These are phyloP conservation scores for Durio zibethinus DNA, from an alignment of 345 rosid genomes.

Conservation along the genomic window DNA sequence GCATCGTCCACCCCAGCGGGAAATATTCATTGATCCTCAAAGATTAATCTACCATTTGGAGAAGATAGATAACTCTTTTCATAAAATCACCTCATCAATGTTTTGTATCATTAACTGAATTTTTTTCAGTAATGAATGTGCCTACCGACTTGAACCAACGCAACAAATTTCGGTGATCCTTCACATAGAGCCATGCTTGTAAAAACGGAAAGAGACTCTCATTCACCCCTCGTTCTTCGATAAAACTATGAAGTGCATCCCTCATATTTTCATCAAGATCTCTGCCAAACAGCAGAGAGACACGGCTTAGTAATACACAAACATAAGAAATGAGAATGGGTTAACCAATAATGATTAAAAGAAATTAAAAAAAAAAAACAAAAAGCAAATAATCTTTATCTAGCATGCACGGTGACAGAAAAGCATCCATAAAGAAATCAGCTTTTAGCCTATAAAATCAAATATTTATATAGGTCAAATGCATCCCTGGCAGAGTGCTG, in stretches of 20 bases:
- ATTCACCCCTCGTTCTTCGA: conserved; percentile 80
- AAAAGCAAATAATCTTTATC: neutral
- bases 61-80: neutral
- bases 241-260: conserved; percentile 66
- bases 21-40: neutral
- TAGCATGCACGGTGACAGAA: neutral
- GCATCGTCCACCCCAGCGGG: neutral
- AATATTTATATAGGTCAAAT: neutral
- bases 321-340: neutral
- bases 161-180: conserved; percentile 69
- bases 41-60: neutral
- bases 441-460: neutral
- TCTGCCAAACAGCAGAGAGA: conserved; percentile 35
- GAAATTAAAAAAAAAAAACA: neutral
- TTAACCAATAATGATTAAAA: neutral
- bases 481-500: neutral
- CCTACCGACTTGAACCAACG: conserved; percentile 87
- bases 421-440: neutral
- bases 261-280: conserved; percentile 74
- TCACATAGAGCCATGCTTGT: conserved; percentile 90
- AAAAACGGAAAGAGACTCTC: conserved; percentile 82
- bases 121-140: conserved; percentile 43
- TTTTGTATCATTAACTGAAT: neutral
- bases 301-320: neutral
- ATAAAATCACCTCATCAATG: neutral